phyloP scores from a whole-genome alignment of 768 basidiomycete genomes.

The Clitopilus passeckerianus region DNA sequence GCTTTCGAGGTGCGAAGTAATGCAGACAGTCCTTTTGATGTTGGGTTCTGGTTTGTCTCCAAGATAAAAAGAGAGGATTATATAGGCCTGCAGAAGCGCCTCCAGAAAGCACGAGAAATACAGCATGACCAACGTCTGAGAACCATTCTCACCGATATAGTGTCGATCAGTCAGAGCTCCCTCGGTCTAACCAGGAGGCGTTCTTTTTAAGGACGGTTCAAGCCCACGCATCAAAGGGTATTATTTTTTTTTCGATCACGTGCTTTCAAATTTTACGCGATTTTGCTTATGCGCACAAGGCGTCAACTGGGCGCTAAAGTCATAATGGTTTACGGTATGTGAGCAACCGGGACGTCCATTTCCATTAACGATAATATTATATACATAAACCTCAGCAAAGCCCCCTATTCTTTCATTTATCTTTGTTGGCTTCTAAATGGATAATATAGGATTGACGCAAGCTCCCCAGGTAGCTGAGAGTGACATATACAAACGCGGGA shows the following conservation, averaged over 20 bases:
- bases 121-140: conserved; percentile 25
- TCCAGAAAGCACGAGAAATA: conserved; percentile 22
- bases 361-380: too few species aligned
- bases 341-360: too few species aligned
- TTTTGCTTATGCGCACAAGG: background rate
- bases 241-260: too few species aligned
- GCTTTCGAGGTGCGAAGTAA: conserved; percentile 28
- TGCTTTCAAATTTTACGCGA: background rate
- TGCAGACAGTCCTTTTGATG: too few species aligned
- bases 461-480: too few species aligned
- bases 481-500: too few species aligned
- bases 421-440: too few species aligned
- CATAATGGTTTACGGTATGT: too few species aligned
- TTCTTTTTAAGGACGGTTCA: conserved; percentile 6
- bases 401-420: too few species aligned
- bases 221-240: conserved; percentile 7
- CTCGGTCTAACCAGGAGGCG: conserved; percentile 4
- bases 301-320: too few species aligned
- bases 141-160: conserved; percentile 7
- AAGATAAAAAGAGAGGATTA: conserved; percentile 33
- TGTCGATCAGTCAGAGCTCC: background rate
- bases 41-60: conserved; percentile 24
- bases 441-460: too few species aligned
- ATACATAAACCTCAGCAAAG: too few species aligned
- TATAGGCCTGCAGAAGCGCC: conserved; percentile 34